Evolutionary conservation across 1,139 yeast species (phyloP).

Genomic region (Scheffersomyces titani): DNA sequence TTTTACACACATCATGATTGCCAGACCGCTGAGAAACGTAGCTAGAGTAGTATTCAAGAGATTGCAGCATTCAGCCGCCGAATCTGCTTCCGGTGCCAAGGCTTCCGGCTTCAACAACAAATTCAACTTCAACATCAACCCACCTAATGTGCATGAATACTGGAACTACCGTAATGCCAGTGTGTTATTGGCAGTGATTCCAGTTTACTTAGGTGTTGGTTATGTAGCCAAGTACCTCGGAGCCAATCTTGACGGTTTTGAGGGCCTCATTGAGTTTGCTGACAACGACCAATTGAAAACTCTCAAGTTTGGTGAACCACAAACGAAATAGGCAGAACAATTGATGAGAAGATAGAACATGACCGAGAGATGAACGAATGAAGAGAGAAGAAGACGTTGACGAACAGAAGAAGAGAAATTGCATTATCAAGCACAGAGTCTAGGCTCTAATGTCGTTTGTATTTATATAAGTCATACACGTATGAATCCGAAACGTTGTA

Average conservation of each 20-base stretch:
- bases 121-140: slow-evolving; percentile 43
- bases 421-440: not conserved
- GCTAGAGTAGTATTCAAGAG: slow-evolving; percentile 26
- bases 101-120: slow-evolving; percentile 42
- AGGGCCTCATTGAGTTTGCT: slow-evolving; percentile 37
- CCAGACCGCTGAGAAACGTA: slow-evolving; percentile 26
- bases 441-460: not conserved
- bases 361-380: not conserved
- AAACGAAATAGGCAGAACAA: slow-evolving; percentile 11
- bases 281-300: slow-evolving; percentile 37
- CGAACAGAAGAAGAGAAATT: not conserved
- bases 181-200: slow-evolving; percentile 40
- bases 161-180: slow-evolving; percentile 45
- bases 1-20: slow-evolving; percentile 21
- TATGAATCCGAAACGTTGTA: not conserved
- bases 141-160: slow-evolving; percentile 52
- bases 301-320: slow-evolving; percentile 41
- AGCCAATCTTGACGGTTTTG: slow-evolving; percentile 29
- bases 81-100: slow-evolving; percentile 18
- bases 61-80: slow-evolving; percentile 34
- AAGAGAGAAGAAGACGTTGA: not conserved
- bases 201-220: slow-evolving; percentile 37
- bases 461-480: not conserved
- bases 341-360: slow-evolving; percentile 3
- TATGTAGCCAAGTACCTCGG: slow-evolving; percentile 37